A percentile compares a stretch with the other conserved stretches of the same genome.
phyloP scores from a whole-genome alignment of 1,284 basidiomycete species.

The Thecaphora frezii region DNA sequence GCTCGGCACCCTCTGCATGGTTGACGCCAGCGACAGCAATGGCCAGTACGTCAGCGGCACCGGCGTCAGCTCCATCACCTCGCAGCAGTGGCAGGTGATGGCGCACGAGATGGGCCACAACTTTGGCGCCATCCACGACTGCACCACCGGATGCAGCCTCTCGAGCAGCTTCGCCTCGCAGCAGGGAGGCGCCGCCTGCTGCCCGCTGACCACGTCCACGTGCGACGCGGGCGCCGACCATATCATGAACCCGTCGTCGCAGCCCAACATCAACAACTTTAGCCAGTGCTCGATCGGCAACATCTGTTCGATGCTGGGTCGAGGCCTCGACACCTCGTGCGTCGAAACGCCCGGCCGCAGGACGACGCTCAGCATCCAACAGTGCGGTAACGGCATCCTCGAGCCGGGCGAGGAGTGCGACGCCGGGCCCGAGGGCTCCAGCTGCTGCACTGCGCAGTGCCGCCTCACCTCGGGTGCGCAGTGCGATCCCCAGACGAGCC shows the following conservation, averaged over 20 bases:
- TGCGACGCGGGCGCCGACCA: constrained; percentile 67
- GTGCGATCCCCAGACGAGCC: constrained; percentile 76
- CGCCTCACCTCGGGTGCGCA: constrained; percentile 72
- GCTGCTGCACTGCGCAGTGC: constrained; percentile 77
- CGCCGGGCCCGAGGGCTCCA: constrained; percentile 70
- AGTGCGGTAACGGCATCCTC: constrained; percentile 61
- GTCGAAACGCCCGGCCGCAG: constrained; percentile 37
- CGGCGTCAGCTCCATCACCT: constrained; percentile 73
- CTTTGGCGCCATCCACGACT: constrained; percentile 79
- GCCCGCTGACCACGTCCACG: constrained; percentile 67
- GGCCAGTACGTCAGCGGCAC: constrained; percentile 74
- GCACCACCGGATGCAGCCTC: constrained; percentile 67
- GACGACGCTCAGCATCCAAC: constrained; percentile 43
- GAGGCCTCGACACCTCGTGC: constrained; percentile 59
- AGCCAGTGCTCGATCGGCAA: constrained; percentile 75
- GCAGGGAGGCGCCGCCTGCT: constrained; percentile 64
- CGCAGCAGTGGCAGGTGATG: constrained; percentile 72
- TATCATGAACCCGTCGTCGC: constrained; percentile 40
- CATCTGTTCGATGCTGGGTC: constrained; percentile 66
- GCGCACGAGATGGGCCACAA: constrained; percentile 86
- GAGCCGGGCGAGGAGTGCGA: constrained; percentile 80
- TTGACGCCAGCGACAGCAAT: constrained; percentile 62
- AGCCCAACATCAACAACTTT: constrained; percentile 34
- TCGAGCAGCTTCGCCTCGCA: constrained; percentile 52
- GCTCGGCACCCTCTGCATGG: constrained; percentile 60